Evolutionary conservation across 2,329 filamentous ascomycete genomes (phyloP).

Genomic region (Thelonectria blattea): DNA sequence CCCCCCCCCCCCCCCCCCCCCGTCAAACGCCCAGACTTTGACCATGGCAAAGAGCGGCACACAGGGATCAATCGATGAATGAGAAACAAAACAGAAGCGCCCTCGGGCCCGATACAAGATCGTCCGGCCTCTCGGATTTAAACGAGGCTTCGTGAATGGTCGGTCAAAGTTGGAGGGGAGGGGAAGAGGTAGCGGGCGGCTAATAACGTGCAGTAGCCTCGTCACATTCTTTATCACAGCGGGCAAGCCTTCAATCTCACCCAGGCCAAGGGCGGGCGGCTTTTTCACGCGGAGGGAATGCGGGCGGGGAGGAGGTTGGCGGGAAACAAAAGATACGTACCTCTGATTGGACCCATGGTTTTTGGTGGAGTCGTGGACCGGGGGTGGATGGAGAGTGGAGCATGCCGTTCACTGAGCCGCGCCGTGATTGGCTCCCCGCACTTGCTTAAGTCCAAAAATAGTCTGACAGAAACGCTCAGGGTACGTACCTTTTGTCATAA

Average conservation of each 20-base stretch:
- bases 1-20: too few species aligned
- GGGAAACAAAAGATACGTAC: neutral
- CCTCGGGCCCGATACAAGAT: neutral
- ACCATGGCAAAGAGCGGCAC: neutral
- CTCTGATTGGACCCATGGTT: slow-evolving; percentile 4
- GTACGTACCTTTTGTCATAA: too few species aligned
- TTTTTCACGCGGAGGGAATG: too few species aligned
- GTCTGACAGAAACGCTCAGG: neutral
- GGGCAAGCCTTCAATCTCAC: too few species aligned
- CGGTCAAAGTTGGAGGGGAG: neutral
- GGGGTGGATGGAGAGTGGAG: slow-evolving; percentile 9
- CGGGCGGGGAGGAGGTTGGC: neutral
- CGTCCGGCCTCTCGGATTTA: neutral
- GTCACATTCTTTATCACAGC: slow-evolving; percentile 2
- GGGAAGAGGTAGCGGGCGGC: slow-evolving; percentile 24
- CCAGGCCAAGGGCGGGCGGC: too few species aligned
- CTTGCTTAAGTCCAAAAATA: neutral
- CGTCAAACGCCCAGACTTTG: neutral
- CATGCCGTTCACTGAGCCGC: neutral
- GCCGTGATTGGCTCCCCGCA: slow-evolving; percentile 24
- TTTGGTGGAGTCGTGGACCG: slow-evolving; percentile 31
- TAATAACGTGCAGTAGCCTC: slow-evolving; percentile 34
- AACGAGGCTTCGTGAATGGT: neutral
- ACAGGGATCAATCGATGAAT: neutral
- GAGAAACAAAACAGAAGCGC: neutral